Percentiles rank a stretch among this genome's conserved stretches.
phyloP scores from a whole-genome alignment of 495 filamentous ascomycete species.

The Jackrogersella minutella region DNA sequence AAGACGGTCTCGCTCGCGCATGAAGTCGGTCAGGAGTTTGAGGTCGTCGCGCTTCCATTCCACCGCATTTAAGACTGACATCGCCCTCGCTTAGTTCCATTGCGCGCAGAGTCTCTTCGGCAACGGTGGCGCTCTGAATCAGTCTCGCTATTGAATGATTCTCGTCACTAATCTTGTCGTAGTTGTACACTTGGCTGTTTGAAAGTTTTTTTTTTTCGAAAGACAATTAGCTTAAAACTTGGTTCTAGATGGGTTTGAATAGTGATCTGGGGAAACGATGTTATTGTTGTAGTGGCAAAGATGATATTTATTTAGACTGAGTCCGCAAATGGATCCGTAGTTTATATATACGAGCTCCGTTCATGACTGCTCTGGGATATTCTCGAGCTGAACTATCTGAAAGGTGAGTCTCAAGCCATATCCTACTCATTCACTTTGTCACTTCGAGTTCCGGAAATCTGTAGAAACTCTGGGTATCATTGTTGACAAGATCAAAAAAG shows the following conservation, averaged over 20 bases:
- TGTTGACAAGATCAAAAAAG: constrained; percentile 67
- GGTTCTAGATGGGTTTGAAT: background rate
- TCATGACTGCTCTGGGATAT: background rate
- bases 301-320: background rate
- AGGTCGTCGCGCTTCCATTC: background rate
- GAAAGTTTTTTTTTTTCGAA: too few species aligned
- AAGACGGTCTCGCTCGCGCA: background rate
- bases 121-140: background rate
- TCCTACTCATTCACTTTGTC: background rate
- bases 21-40: background rate
- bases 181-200: too few species aligned
- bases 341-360: background rate
- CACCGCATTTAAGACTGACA: background rate
- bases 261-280: background rate
- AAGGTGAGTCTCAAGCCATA: background rate
- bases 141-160: background rate
- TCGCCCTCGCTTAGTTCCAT: constrained; percentile 5
- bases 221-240: background rate
- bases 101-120: background rate
- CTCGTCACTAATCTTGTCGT: background rate
- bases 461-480: constrained; percentile 39
- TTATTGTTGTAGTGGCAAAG: too few species aligned
- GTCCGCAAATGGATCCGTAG: background rate
- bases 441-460: background rate
- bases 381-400: background rate